Base-by-base conservation (phyloP, 202 grass and related monocot genomes). In the Saccharum hybrid region DNA sequence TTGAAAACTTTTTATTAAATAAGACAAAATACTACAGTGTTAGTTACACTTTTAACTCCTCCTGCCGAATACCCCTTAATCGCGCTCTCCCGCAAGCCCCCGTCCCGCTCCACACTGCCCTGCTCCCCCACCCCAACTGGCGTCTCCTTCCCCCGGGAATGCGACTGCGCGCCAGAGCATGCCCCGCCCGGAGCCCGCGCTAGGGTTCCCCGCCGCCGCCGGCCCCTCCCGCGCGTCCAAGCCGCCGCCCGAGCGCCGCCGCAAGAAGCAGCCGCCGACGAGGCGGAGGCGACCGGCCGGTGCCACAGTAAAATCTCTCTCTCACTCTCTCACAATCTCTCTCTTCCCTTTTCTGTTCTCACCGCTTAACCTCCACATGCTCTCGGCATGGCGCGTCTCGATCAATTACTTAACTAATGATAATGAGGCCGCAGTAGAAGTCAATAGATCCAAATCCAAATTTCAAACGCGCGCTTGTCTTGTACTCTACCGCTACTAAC, bases 111-210 rank as follows among this genome's bases (percentile, higher is more conserved):
- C 69, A 39, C 79, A 4, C 52, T 68, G 16, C 61, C 26, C 54
- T 51, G 36, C 49, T 80, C 28, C 72, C 56, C 18, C 2, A 34
- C 69, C 8, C 9, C 39, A 31, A 43, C 64, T 26, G 34, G 15
- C 46, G 46, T 34, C 76, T 36, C 52, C 73, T 64, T 77, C 68
- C 54, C 82, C 88, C 84, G 86, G 86, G 86, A 96, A 93, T 89
- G 90, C 86, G 62, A 77, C 61, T 34, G 82, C 61, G 81, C 76
- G 70, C 72, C 26, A 63, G 75, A 67, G 38, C 82, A 96, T 93
- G 94, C 86, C 81, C 2, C 84, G 83, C 86, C 84, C 85, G 49
- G 90, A 90, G 49, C 88, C 82, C 48, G 84, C 12, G 84, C 89
- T 92, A 88, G 85, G 85, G 74, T 86, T 91, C 73, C 83, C 71